These are phyloP conservation scores for Pyrenula aspistea DNA, from an alignment of 495 filamentous ascomycete species.

Conservation along the genomic window DNA sequence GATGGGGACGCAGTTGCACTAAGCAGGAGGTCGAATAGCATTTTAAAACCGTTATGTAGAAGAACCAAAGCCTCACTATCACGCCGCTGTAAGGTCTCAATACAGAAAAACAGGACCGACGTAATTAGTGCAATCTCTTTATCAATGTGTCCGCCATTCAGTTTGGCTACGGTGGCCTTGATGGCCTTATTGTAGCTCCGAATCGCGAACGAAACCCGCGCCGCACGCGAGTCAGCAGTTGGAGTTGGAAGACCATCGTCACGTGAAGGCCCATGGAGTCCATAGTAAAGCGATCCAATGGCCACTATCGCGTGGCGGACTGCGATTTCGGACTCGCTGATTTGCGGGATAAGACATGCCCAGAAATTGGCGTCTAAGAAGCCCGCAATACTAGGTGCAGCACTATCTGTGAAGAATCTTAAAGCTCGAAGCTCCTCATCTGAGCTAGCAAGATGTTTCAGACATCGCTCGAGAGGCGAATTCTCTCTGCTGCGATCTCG, in stretches of 20 bases:
- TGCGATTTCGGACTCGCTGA: conserved; percentile 6
- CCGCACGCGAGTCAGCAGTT: neutral
- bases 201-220: conserved; percentile 2
- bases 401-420: neutral
- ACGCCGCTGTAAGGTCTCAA: conserved; percentile 1
- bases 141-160: neutral
- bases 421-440: neutral
- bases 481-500: neutral
- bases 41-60: neutral
- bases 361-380: conserved; percentile 3
- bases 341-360: conserved; percentile 7
- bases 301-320: conserved; percentile 9
- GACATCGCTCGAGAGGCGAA: neutral
- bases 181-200: conserved; percentile 12
- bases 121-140: neutral
- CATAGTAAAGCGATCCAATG: conserved; percentile 6
- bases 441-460: neutral
- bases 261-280: neutral
- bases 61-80: neutral
- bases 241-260: neutral
- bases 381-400: neutral
- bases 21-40: neutral
- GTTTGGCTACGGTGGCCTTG: neutral
- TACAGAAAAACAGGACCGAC: conserved; percentile 1
- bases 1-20: neutral